Evolutionary conservation across 2,329 filamentous ascomycete species (phyloP).

Genomic region (Colletotrichum eremochloae): DNA sequence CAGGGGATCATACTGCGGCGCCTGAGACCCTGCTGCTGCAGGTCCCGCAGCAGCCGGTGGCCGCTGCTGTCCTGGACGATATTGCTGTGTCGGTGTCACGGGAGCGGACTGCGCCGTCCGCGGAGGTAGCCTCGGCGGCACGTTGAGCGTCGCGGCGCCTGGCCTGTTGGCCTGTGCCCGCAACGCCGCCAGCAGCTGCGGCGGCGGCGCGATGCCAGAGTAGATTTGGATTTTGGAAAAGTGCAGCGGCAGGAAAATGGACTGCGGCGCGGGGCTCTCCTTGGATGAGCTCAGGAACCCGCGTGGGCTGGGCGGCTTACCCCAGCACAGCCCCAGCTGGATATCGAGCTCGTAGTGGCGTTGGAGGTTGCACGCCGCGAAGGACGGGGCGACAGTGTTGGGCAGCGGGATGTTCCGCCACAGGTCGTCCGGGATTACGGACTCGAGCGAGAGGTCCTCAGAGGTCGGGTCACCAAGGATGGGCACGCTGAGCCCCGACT

Average conservation of each 20-base stretch:
- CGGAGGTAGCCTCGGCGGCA: slow-evolving; percentile 54
- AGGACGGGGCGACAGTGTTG: slow-evolving; percentile 88
- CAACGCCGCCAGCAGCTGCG: slow-evolving; percentile 77
- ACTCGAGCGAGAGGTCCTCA: slow-evolving; percentile 73
- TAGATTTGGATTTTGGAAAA: slow-evolving; percentile 83
- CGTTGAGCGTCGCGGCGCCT: slow-evolving; percentile 54
- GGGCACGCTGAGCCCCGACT: slow-evolving; percentile 78
- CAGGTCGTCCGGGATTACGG: slow-evolving; percentile 75
- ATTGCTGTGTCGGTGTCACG: slow-evolving; percentile 43
- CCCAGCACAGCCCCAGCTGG: slow-evolving; percentile 82
- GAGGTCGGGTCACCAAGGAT: slow-evolving; percentile 69
- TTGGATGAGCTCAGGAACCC: slow-evolving; percentile 48
- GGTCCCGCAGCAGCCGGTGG: slow-evolving; percentile 42
- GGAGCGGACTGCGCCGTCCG: slow-evolving; percentile 48
- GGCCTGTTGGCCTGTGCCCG: slow-evolving; percentile 47
- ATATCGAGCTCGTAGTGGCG: slow-evolving; percentile 88
- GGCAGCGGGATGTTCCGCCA: slow-evolving; percentile 83
- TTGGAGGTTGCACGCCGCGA: slow-evolving; percentile 88
- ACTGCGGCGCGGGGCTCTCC: slow-evolving; percentile 61
- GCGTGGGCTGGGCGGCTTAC: slow-evolving; percentile 60
- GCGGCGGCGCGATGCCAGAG: slow-evolving; percentile 87
- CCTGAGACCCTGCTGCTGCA: slow-evolving; percentile 45
- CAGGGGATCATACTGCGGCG: slow-evolving; percentile 60
- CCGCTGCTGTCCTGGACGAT: slow-evolving; percentile 5
- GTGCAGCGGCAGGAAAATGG: slow-evolving; percentile 82